phyloP scores from a whole-genome alignment of 768 basidiomycete species.

The Boletus rex-veris region DNA sequence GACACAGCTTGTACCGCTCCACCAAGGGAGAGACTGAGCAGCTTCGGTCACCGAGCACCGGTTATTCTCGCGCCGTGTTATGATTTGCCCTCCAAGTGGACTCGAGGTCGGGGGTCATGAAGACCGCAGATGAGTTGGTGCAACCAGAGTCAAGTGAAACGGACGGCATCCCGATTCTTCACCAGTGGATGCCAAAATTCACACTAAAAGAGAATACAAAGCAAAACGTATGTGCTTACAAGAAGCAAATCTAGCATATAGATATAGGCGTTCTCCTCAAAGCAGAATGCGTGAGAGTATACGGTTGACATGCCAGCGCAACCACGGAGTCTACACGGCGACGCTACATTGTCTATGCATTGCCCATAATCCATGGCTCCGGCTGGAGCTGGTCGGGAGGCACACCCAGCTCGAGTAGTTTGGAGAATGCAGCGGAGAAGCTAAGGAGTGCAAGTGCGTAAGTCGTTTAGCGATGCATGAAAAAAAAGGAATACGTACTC shows the following conservation, averaged over 20 bases:
- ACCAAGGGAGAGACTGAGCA: too few relatives aligned
- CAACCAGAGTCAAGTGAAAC: too few relatives aligned
- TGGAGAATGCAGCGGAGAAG: slow-evolving; percentile 75
- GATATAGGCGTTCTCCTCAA: neutral
- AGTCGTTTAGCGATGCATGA: neutral
- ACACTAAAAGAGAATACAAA: too few relatives aligned
- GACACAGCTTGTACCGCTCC: too few relatives aligned
- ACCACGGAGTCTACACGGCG: neutral
- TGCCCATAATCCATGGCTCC: slow-evolving; percentile 70
- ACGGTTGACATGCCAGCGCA: neutral
- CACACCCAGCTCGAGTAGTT: slow-evolving; percentile 91
- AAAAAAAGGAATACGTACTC: slow-evolving; percentile 59
- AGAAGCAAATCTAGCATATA: neutral
- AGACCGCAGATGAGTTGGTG: too few relatives aligned
- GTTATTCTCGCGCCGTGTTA: too few relatives aligned
- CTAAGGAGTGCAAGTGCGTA: slow-evolving; percentile 38
- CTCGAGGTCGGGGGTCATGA: too few relatives aligned
- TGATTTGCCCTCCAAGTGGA: too few relatives aligned
- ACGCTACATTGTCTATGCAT: slow-evolving; percentile 18
- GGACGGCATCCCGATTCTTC: too few relatives aligned
- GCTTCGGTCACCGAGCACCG: too few relatives aligned
- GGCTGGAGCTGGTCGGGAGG: slow-evolving; percentile 73
- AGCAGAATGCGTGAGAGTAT: neutral
- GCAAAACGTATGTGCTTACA: neutral
- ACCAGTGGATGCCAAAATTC: too few relatives aligned